phyloP scores from a whole-genome alignment of 2,329 filamentous ascomycete genomes.

The Blumeriella jaapii region DNA sequence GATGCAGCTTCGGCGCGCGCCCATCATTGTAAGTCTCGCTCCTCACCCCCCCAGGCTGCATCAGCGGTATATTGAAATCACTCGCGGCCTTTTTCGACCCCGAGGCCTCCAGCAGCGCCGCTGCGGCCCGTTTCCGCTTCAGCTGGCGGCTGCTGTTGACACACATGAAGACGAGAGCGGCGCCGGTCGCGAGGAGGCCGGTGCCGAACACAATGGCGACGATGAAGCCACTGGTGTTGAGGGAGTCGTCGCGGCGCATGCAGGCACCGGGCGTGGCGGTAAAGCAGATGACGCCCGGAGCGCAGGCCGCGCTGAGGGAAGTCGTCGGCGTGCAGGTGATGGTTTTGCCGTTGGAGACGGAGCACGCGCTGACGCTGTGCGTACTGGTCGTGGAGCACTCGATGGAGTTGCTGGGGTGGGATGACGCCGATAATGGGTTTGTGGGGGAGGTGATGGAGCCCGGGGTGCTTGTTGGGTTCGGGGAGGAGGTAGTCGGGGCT shows the following conservation, averaged over 20 bases:
- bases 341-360: constrained; percentile 3
- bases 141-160: no score
- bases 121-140: no score
- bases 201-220: constrained; percentile 17
- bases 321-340: constrained; percentile 12
- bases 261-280: constrained; percentile 10
- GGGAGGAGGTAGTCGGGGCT: not conserved
- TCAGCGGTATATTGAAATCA: no score
- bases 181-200: constrained; percentile 10
- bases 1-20: no score
- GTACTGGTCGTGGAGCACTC: constrained; percentile 14
- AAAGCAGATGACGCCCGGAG: constrained; percentile 17
- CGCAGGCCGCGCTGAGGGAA: constrained; percentile 12
- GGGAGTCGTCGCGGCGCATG: constrained; percentile 15
- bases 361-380: constrained; percentile 10
- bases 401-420: no score
- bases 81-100: no score
- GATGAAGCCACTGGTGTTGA: constrained; percentile 17
- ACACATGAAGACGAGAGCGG: no score
- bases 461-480: constrained; percentile 4
- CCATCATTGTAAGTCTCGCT: no score
- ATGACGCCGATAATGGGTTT: constrained; percentile 2
- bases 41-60: no score
- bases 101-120: no score
- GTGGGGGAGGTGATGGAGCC: constrained; percentile 5